Conservation (phyloP, 2,329 filamentous ascomycete species). For the Coniosporium tulheliwenetii region DNA sequence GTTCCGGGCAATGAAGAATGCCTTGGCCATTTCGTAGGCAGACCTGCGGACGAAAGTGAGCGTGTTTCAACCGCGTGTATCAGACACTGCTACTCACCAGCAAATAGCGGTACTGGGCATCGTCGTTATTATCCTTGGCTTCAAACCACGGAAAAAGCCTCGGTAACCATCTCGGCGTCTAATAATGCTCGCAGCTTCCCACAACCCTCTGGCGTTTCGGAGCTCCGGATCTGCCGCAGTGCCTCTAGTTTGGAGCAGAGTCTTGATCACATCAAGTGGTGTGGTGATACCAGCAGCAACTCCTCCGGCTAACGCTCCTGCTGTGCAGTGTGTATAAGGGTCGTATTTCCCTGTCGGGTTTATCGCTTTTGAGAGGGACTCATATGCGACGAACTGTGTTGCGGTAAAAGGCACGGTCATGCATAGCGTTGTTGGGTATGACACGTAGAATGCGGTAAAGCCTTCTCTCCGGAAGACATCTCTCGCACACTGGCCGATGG, state of each 20-base stretch:
- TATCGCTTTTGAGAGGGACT: slow-evolving; percentile 86
- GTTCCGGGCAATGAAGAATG: slow-evolving; percentile 38
- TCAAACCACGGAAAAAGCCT: slow-evolving; percentile 88
- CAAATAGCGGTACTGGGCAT: slow-evolving; percentile 99
- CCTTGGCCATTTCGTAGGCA: slow-evolving; percentile 53
- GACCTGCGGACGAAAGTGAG: slow-evolving; percentile 27
- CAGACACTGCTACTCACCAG: slow-evolving; percentile 45
- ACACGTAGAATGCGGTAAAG: slow-evolving; percentile 87
- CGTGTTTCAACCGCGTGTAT: neutral
- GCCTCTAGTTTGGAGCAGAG: slow-evolving; percentile 84
- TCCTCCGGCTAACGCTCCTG: slow-evolving; percentile 82
- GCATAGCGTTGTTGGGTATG: slow-evolving; percentile 90
- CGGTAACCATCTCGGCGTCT: slow-evolving; percentile 67
- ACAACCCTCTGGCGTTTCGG: slow-evolving; percentile 67
- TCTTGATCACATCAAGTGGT: slow-evolving; percentile 96
- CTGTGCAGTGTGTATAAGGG: slow-evolving; percentile 82
- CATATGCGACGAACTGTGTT: slow-evolving; percentile 93
- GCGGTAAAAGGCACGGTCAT: slow-evolving; percentile 99
- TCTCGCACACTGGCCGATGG: slow-evolving; percentile 71
- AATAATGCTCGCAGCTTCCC: slow-evolving; percentile 65
- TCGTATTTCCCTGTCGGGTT: slow-evolving; percentile 80
- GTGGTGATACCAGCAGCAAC: slow-evolving; percentile 89
- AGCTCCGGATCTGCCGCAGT: slow-evolving; percentile 68
- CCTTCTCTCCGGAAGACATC: slow-evolving; percentile 82
- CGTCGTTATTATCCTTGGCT: slow-evolving; percentile 81